phyloP scores from a whole-genome alignment of 768 basidiomycete species.

The Psilocybe sp. region DNA sequence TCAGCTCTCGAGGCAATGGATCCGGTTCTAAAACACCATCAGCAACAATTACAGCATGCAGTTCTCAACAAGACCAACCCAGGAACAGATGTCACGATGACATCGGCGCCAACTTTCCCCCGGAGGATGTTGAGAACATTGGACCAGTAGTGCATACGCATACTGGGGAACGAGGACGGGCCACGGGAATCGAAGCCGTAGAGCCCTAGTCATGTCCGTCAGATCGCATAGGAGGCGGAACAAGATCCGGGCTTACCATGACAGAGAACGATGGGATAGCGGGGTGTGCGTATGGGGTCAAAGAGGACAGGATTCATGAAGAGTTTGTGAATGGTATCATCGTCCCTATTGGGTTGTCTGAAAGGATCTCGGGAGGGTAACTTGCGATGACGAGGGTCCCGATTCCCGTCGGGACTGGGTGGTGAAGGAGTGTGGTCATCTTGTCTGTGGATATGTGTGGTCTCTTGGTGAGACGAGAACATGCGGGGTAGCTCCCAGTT shows the following conservation, averaged over 20 bases:
- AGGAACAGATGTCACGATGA: conserved; percentile 94
- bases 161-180: conserved; percentile 74
- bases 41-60: not conserved
- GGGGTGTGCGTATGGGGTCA: conserved; percentile 74
- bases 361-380: conserved; percentile 14
- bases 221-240: not conserved
- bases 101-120: conserved; percentile 83
- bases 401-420: no score
- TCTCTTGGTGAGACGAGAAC: not conserved
- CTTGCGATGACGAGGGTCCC: not conserved
- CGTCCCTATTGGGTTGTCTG: conserved; percentile 30
- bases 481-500: not conserved
- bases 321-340: conserved; percentile 63
- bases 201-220: conserved; percentile 55
- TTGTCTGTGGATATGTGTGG: no score
- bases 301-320: conserved; percentile 76
- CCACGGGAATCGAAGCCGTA: conserved; percentile 95
- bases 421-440: no score
- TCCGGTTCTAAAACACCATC: conserved; percentile 62
- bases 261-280: conserved; percentile 92
- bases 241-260: conserved; percentile 61
- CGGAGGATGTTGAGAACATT: conserved; percentile 80
- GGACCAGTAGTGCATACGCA: conserved; percentile 93
- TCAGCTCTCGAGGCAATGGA: conserved; percentile 81
- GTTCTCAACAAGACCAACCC: conserved; percentile 49